Percentiles rank a stretch among this genome's conserved stretches.
These are phyloP conservation scores for Poteriospumella lacustris DNA, from an alignment of 108 stramenopile genomes.

Conservation along the genomic window DNA sequence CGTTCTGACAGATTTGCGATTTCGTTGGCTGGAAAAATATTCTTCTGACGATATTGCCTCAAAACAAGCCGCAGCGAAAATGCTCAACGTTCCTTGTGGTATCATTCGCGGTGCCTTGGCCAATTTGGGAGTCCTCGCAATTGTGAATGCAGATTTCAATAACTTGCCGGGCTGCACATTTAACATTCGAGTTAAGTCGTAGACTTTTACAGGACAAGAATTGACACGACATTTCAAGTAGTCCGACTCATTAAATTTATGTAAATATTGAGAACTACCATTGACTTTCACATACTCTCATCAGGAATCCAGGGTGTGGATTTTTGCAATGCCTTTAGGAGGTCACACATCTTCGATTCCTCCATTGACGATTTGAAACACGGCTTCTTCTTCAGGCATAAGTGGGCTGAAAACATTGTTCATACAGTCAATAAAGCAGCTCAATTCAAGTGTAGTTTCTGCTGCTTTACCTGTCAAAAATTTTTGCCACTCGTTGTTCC, in stretches of 20 bases:
- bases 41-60: conserved; percentile 38
- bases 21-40: conserved; percentile 49
- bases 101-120: conserved; percentile 77
- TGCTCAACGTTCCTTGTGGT: conserved; percentile 69
- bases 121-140: conserved; percentile 73
- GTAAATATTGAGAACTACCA: neutral
- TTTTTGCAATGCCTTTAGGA: too few relatives aligned
- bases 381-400: conserved; percentile 60
- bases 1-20: conserved; percentile 70
- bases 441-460: neutral
- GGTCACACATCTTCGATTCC: conserved; percentile 53
- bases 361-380: conserved; percentile 49
- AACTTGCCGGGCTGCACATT: conserved; percentile 81
- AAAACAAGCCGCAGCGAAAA: neutral
- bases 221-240: neutral
- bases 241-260: neutral
- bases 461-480: conserved; percentile 40
- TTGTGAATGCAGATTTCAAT: conserved; percentile 81
- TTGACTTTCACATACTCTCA: too few relatives aligned
- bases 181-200: conserved; percentile 56
- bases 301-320: too few relatives aligned
- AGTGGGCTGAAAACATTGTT: conserved; percentile 30
- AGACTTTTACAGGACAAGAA: neutral
- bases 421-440: neutral
- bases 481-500: conserved; percentile 56